Evolutionary conservation across 1,139 yeast species (phyloP).

Genomic region (Saccharomyces hybrid): DNA sequence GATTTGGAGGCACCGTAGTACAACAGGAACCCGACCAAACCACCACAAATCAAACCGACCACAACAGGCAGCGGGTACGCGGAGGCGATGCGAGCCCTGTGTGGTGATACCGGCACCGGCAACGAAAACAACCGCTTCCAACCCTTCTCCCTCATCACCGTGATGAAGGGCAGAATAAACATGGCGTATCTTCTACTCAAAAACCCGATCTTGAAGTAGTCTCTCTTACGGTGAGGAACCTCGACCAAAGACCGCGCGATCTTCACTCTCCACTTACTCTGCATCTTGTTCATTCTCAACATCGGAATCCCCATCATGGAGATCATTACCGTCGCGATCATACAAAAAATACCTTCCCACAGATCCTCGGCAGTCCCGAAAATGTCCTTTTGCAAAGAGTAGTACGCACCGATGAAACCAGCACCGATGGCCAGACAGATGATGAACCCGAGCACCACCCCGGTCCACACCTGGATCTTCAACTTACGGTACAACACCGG

Average conservation of each 20-base stretch:
- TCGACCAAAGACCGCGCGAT: constrained; percentile 46
- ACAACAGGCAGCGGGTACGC: constrained; percentile 81
- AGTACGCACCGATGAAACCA: constrained; percentile 66
- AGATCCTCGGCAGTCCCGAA: constrained; percentile 78
- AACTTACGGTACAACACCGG: constrained; percentile 35
- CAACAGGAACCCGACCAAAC: constrained; percentile 53
- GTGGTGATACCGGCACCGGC: constrained; percentile 77
- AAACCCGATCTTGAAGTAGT: constrained; percentile 34
- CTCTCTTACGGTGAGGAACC: constrained; percentile 33
- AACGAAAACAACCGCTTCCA: constrained; percentile 84
- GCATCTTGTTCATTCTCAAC: constrained; percentile 77
- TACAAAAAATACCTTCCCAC: constrained; percentile 88
- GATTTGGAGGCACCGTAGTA: constrained; percentile 69
- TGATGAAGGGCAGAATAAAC: constrained; percentile 71
- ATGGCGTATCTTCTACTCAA: constrained; percentile 58
- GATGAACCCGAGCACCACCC: constrained; percentile 63
- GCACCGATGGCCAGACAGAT: constrained; percentile 75
- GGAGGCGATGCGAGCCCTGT: constrained; percentile 43
- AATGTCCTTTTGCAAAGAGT: constrained; percentile 67
- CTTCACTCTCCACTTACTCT: constrained; percentile 77
- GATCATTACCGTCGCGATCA: constrained; percentile 71
- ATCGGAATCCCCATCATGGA: constrained; percentile 86
- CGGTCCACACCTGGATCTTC: constrained; percentile 73
- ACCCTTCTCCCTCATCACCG: constrained; percentile 87
- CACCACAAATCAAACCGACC: constrained; percentile 69